These are phyloP conservation scores for Xylaria sp. DNA, from an alignment of 2,329 filamentous ascomycete species.

Conservation along the genomic window DNA sequence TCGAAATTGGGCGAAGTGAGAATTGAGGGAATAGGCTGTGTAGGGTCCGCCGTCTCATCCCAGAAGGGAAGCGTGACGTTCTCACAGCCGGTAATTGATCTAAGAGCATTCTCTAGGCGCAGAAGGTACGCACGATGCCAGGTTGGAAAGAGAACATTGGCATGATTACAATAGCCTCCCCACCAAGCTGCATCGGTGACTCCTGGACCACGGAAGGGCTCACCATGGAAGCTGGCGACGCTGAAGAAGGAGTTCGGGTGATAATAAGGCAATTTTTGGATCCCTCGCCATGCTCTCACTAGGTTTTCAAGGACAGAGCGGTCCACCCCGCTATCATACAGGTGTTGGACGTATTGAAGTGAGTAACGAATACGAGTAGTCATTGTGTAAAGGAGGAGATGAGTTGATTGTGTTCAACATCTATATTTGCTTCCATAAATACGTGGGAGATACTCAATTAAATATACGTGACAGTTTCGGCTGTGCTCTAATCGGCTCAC, in stretches of 20 bases:
- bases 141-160: not conserved
- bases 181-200: not conserved
- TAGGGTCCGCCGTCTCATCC: not conserved
- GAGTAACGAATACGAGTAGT: not conserved
- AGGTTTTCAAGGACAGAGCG: not conserved
- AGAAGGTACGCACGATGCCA: not conserved
- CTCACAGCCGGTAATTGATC: slow-evolving; percentile 2
- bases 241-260: slow-evolving; percentile 6
- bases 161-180: not conserved
- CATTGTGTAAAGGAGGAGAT: not conserved
- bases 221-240: slow-evolving; percentile 9
- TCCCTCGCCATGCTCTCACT: not conserved
- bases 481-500: not conserved
- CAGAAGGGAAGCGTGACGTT: slow-evolving; percentile 8
- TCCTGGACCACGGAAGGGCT: slow-evolving; percentile 7
- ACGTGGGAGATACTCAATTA: not conserved
- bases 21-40: slow-evolving; percentile 2
- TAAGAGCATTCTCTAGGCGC: not conserved
- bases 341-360: not conserved
- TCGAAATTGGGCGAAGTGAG: not conserved
- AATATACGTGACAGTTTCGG: not conserved
- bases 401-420: not conserved
- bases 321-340: not conserved
- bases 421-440: not conserved
- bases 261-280: not conserved